A percentile compares a stretch with the other conserved stretches of the same genome.
Evolutionary conservation across 1,139 yeast genomes (phyloP).

Genomic region (Yamadazyma friedrichii): DNA sequence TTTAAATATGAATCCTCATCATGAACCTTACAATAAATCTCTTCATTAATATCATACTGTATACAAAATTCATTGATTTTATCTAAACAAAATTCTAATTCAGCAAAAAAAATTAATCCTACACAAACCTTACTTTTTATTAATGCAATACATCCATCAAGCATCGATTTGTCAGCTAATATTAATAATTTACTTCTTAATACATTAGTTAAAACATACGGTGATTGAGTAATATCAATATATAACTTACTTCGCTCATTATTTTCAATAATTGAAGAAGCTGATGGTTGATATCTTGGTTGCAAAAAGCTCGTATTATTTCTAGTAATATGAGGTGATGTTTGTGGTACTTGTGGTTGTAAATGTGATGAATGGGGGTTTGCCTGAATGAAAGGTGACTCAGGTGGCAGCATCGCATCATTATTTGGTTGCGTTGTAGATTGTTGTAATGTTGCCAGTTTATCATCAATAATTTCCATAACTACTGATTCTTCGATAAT

Average conservation of each 20-base stretch:
- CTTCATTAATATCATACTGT: conserved; percentile 29
- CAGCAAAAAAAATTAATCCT: conserved; percentile 53
- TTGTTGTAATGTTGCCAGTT: neutral
- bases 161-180: conserved; percentile 40
- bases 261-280: conserved; percentile 1
- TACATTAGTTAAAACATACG: conserved; percentile 30
- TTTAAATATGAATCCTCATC: conserved; percentile 18
- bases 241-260: conserved; percentile 18
- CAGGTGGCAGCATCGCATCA: neutral
- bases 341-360: neutral
- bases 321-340: conserved; percentile 4
- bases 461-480: conserved; percentile 1
- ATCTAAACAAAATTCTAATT: conserved; percentile 53
- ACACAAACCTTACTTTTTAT: conserved; percentile 35
- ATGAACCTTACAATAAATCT: conserved; percentile 31
- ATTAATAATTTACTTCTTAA: conserved; percentile 34
- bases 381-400: neutral
- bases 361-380: neutral
- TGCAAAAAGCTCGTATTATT: conserved; percentile 10
- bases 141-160: conserved; percentile 60
- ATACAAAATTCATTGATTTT: conserved; percentile 32
- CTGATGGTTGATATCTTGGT: conserved; percentile 1
- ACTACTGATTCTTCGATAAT: conserved; percentile 28
- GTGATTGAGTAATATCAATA: conserved; percentile 41
- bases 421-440: neutral